Evolutionary conservation across 305 asterid genomes (phyloP), one percentile per base, ranked within the genome.

Genomic region (Fraxinus latifolia): DNA sequence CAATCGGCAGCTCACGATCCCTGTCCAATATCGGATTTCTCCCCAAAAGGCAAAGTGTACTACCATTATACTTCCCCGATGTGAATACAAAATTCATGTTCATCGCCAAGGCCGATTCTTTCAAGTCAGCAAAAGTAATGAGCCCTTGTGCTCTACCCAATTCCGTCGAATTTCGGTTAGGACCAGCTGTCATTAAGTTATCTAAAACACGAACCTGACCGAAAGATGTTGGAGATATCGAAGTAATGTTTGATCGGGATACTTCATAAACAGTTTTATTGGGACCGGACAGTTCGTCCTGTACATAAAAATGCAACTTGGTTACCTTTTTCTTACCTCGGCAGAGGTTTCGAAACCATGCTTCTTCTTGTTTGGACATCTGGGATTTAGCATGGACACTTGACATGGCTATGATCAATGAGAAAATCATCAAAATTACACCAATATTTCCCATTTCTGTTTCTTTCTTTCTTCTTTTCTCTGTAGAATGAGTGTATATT

Each of bases 1-100:
- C 80, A n/a, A 83, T 33, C 1, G 85, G 80, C 60, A 83, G 37
- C 58, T 83, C 85, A 8, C 85, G 85, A 29, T 79, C 36, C 71
- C 12, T 19, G 1, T 7, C 25, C 12, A 8, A 5, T 17, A 83
- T 62, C 0, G 80, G 79, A 14, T 83, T 83, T 60, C 83, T 31
- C 11, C 85, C 85, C 27, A 83, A 0, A 15, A 83, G 7, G 27
- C 83, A 50, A 4, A 83, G 23, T 0, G 80, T 78, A 37, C 85
- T 83, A 15, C 81, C 81, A 19, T 78, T 78, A 17, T 33, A 62
- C 9, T 78, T 39, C 12, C 74, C 81, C 1, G 31, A 33, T 0
- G 81, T 62, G 76, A 78, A 78, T 7, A 36, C 81, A 3, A 60
- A 78, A 36, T 60, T 78, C 15, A 78, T 1, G 81, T 7, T 78